phyloP scores from a whole-genome alignment of 257 asterid species.

The Nemophila menziesii region DNA sequence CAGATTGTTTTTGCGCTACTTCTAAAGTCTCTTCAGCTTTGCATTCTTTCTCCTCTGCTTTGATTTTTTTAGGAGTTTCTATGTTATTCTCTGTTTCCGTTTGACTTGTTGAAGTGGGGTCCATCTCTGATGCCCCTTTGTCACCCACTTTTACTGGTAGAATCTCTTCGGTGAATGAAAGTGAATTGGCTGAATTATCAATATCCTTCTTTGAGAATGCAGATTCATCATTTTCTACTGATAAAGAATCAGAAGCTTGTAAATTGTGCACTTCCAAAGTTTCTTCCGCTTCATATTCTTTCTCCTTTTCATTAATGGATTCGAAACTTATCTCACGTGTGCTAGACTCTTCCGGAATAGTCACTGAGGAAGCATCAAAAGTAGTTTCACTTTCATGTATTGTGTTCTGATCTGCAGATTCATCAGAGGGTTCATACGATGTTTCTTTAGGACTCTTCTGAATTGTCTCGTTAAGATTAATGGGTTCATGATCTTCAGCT shows the following conservation, averaged over 20 bases:
- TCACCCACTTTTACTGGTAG: too few relatives aligned
- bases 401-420: too few relatives aligned
- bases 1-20: not conserved
- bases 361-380: slow-evolving; percentile 6
- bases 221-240: too few relatives aligned
- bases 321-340: not conserved
- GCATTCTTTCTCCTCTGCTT: slow-evolving; percentile 1
- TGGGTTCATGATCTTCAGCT: too few relatives aligned
- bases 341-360: slow-evolving; percentile 3
- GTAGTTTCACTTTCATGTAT: slow-evolving; percentile 7
- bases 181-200: too few relatives aligned
- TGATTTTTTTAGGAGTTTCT: not conserved
- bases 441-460: too few relatives aligned
- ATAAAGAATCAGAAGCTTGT: not conserved
- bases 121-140: slow-evolving; percentile 1
- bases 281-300: not conserved
- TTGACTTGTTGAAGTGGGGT: slow-evolving; percentile 1
- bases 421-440: too few relatives aligned
- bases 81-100: not conserved
- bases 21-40: slow-evolving; percentile 2
- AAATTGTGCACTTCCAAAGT: not conserved
- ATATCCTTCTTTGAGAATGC: too few relatives aligned
- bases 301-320: not conserved
- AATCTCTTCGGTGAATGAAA: too few relatives aligned
- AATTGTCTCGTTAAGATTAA: too few relatives aligned